Evolutionary conservation across 495 filamentous ascomycete species (phyloP).

Genomic region (Xylaria longipes): DNA sequence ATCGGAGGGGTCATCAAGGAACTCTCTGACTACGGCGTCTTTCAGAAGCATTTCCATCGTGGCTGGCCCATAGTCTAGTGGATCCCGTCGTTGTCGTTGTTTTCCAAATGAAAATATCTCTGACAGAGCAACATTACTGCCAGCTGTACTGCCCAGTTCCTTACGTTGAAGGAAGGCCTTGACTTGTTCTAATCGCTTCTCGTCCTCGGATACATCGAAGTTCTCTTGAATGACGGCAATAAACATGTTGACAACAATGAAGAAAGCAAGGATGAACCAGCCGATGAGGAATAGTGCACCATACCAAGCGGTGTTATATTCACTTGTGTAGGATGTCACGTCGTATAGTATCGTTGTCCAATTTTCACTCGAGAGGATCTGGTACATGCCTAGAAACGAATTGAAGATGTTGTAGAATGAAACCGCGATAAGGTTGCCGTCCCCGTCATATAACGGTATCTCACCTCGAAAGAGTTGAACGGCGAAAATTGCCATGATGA

Average conservation of each 20-base stretch:
- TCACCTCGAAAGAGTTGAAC: slow-evolving; percentile 91
- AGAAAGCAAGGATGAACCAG: slow-evolving; percentile 95
- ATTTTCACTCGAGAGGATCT: slow-evolving; percentile 95
- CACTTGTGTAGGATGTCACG: slow-evolving; percentile 69
- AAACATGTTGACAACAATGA: slow-evolving; percentile 99
- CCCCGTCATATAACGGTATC: slow-evolving; percentile 65
- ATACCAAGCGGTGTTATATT: slow-evolving; percentile 82
- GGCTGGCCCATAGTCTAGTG: slow-evolving; percentile 84
- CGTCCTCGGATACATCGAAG: slow-evolving; percentile 98
- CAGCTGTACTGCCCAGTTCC: slow-evolving; percentile 69
- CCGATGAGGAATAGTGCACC: slow-evolving; percentile 89
- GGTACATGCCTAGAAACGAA: slow-evolving; percentile 97
- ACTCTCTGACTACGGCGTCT: slow-evolving; percentile 91
- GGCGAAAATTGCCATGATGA: slow-evolving; percentile 91
- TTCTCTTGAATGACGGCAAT: slow-evolving; percentile 99
- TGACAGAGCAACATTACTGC: slow-evolving; percentile 80
- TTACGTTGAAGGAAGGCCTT: slow-evolving; percentile 91
- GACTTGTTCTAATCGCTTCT: slow-evolving; percentile 96
- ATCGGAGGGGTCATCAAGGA: slow-evolving; percentile 76
- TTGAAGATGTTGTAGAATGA: slow-evolving; percentile 93
- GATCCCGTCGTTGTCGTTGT: slow-evolving; percentile 71
- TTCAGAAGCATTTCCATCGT: slow-evolving; percentile 95
- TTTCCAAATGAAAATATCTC: slow-evolving; percentile 85
- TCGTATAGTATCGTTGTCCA: slow-evolving; percentile 91
- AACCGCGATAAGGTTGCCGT: slow-evolving; percentile 64